phyloP scores from a whole-genome alignment of 352 stramenopile genomes.

The Saprolegnia parasitica region DNA sequence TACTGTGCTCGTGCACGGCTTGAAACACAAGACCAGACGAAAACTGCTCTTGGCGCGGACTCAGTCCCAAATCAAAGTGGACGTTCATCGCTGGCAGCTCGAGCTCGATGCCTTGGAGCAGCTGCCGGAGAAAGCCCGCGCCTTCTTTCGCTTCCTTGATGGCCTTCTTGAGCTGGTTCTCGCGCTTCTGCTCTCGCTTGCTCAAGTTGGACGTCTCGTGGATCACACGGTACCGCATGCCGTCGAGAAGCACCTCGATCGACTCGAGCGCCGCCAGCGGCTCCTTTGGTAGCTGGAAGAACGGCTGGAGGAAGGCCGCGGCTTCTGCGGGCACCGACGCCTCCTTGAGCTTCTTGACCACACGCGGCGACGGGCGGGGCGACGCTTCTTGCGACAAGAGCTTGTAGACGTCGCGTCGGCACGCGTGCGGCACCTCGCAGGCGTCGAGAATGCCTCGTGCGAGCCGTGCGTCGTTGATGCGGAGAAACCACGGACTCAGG shows the following conservation, averaged over 20 bases:
- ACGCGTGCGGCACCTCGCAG: conserved; percentile 46
- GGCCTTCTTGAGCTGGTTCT: conserved; percentile 51
- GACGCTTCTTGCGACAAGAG: conserved; percentile 74
- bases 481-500: conserved; percentile 71
- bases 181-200: conserved; percentile 51
- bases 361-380: conserved; percentile 65
- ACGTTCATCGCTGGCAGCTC: conserved; percentile 42
- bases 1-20: conserved; percentile 49
- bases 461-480: conserved; percentile 72
- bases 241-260: conserved; percentile 51
- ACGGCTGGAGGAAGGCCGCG: conserved; percentile 60
- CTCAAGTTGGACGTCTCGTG: conserved; percentile 18
- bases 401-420: conserved; percentile 63
- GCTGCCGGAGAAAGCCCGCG: conserved; percentile 48
- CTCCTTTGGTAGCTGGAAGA: conserved; percentile 72
- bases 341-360: conserved; percentile 63
- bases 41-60: conserved; percentile 67
- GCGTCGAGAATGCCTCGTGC: conserved; percentile 66
- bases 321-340: conserved; percentile 43
- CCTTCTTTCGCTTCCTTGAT: conserved; percentile 71
- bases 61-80: conserved; percentile 70
- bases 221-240: conserved; percentile 1
- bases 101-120: conserved; percentile 66
- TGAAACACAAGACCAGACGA: conserved; percentile 82
- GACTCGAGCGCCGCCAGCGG: conserved; percentile 52